Conservation (phyloP, 164 flowering plant genomes). For the Umbellularia californica region DNA sequence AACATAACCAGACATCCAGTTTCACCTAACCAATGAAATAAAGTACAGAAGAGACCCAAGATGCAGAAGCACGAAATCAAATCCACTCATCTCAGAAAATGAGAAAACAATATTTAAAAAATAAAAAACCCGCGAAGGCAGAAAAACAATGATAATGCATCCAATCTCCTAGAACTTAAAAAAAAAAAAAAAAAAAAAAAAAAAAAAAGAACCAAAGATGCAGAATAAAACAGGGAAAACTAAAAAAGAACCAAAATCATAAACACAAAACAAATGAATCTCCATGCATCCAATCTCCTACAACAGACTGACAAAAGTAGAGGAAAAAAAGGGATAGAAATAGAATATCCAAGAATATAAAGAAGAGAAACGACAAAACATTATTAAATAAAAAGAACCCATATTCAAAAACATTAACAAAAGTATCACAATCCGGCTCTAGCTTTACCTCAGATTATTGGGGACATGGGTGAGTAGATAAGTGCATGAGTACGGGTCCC, state of each 20-base stretch:
- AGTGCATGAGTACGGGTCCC: neutral
- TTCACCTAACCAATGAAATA: neutral
- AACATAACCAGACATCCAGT: neutral
- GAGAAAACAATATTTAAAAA: no score
- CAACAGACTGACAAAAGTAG: neutral
- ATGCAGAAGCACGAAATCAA: neutral
- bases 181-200: no score
- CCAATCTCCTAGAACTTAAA: neutral
- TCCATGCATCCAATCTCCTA: neutral
- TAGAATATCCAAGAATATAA: neutral
- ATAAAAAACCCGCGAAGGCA: neutral
- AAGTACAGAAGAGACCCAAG: neutral
- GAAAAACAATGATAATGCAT: neutral
- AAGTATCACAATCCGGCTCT: no score
- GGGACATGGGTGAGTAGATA: neutral
- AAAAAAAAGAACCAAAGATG: no score
- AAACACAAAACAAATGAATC: no score
- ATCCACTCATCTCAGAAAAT: neutral
- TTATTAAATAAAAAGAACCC: neutral
- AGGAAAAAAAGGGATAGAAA: neutral
- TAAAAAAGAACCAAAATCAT: no score
- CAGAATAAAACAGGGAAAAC: neutral
- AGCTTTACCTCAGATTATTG: no score
- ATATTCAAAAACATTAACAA: neutral
- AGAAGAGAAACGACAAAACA: neutral